Evolutionary conservation across 768 basidiomycete genomes (phyloP), one percentile per base, ranked within the genome.

Genomic region (Suillus decipiens): DNA sequence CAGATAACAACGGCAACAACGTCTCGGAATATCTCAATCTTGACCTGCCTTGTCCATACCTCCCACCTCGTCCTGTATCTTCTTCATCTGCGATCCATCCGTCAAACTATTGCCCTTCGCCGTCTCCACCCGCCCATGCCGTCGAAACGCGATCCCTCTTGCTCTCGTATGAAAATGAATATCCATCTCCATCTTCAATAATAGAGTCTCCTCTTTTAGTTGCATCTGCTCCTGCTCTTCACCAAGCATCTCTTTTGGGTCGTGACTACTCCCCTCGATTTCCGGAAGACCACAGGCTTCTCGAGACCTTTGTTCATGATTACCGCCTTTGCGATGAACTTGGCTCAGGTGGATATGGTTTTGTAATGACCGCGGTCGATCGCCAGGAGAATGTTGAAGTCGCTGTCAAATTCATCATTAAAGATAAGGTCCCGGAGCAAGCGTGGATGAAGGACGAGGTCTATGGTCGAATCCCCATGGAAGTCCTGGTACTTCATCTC

Each of bases 371-470:
- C 3, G 95, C 93, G 11, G 77, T 80, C 41, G 86, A 92, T 71
- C 86, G 84, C 15, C 68, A 66, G 36, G 81, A 84, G 53, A 81
- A 81, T 0, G 74, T 79, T 62, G 91, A 95, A 72, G 95, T 95
- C 60, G 95, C 95, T 0, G 91, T 97, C 75, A 98, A 98, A 77
- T 97, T 98, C 74, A 95, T 98, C 71, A 86, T 91, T 78, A 95
- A 93, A 75, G 83, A 80, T 59, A 84, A 86, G 64, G 81, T 88
- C 1, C 84, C 84, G 0, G 81, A 81, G 19, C 81, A 82, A 63
- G 76, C 75, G 7, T 75, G 78, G 80, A 80, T 89, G 77, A 76
- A 87, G 59, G 86, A 92, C 72, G 81, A 86, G 57, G 72, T 76
- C 24, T 74, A 84, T 59, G 86, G 89, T 31, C 81, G 79, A 61